Percentiles rank a stretch among this genome's conserved stretches.
phyloP scores from a whole-genome alignment of 768 basidiomycete species.

The Mycena crocata region DNA sequence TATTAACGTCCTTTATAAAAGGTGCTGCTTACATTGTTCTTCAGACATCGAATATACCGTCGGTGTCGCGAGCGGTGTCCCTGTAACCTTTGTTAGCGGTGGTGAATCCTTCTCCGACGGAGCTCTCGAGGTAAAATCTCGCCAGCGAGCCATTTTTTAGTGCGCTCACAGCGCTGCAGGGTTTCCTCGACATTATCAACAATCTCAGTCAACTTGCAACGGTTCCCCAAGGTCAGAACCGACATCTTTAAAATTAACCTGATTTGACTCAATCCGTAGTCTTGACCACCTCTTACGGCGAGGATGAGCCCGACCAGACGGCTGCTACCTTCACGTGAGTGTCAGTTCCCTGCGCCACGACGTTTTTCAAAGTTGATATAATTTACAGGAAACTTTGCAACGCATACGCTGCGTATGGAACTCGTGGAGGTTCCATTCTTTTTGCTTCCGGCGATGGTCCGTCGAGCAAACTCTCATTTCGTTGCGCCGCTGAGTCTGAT shows the following conservation, averaged over 20 bases:
- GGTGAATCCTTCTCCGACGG: slow-evolving; percentile 45
- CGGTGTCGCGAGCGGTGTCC: slow-evolving; percentile 49
- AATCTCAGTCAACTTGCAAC: slow-evolving; percentile 38
- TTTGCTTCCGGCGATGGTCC: slow-evolving; percentile 62
- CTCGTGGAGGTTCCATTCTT: slow-evolving; percentile 55
- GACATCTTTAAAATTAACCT: neutral
- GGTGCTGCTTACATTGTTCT: slow-evolving; percentile 20
- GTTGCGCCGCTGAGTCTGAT: slow-evolving; percentile 49
- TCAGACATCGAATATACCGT: slow-evolving; percentile 52
- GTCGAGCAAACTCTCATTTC: slow-evolving; percentile 40
- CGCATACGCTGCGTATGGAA: slow-evolving; percentile 52
- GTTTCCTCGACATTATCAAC: slow-evolving; percentile 49
- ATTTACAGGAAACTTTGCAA: slow-evolving; percentile 41
- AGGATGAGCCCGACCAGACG: slow-evolving; percentile 59
- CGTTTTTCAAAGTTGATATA: neutral
- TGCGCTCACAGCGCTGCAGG: slow-evolving; percentile 2
- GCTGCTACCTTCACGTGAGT: slow-evolving; percentile 29
- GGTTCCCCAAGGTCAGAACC: slow-evolving; percentile 48
- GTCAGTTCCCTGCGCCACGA: neutral
- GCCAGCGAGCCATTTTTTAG: neutral
- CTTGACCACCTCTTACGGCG: slow-evolving; percentile 65
- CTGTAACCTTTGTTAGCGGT: slow-evolving; percentile 47
- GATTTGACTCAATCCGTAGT: slow-evolving; percentile 33
- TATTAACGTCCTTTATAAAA: neutral
- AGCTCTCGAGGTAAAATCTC: slow-evolving; percentile 34